Conservation (phyloP, 768 basidiomycete genomes). For the Gloeostereum incarnatum region DNA sequence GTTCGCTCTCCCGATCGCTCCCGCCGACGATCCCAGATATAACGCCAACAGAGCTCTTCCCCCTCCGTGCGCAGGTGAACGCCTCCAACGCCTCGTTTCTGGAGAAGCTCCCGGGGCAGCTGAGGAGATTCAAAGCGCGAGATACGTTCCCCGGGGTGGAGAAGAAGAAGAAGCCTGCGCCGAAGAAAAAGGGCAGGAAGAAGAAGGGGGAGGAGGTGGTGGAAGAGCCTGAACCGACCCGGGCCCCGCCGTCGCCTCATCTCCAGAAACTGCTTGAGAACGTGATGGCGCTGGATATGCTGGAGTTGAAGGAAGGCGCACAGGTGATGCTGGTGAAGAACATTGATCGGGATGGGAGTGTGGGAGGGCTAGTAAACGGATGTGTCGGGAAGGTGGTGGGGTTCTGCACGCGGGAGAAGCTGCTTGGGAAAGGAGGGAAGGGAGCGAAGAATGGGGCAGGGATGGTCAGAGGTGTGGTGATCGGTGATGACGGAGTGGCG, state of each 20-base stretch:
- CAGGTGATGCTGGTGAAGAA: slow-evolving; percentile 74
- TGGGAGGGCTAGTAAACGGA: slow-evolving; percentile 72
- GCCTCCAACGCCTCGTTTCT: slow-evolving; percentile 51
- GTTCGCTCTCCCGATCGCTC: slow-evolving; percentile 9
- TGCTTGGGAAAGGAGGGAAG: too few relatives aligned
- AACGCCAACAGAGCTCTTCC: slow-evolving; percentile 48
- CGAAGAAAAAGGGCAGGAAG: too few relatives aligned
- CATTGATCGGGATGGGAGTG: too few relatives aligned
- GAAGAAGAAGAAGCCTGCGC: too few relatives aligned
- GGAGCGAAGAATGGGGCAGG: too few relatives aligned
- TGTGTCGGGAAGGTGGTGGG: slow-evolving; percentile 64
- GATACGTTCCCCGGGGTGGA: background rate
- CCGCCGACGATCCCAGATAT: slow-evolving; percentile 12
- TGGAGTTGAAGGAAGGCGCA: slow-evolving; percentile 49
- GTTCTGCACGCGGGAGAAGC: too few relatives aligned
- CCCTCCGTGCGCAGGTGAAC: slow-evolving; percentile 63
- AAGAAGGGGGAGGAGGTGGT: too few relatives aligned
- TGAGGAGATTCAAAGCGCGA: slow-evolving; percentile 33
- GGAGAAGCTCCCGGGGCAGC: slow-evolving; percentile 29
- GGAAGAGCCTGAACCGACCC: too few relatives aligned
- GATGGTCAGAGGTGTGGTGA: too few relatives aligned
- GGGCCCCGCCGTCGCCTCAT: too few relatives aligned
- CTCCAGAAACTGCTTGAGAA: slow-evolving; percentile 43
- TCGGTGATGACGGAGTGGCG: too few relatives aligned
- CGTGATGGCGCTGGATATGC: slow-evolving; percentile 47